Evolutionary conservation across 495 filamentous ascomycete species (phyloP), one percentile per base, ranked within the genome.

Genomic region (Articulospora tetracladia): DNA sequence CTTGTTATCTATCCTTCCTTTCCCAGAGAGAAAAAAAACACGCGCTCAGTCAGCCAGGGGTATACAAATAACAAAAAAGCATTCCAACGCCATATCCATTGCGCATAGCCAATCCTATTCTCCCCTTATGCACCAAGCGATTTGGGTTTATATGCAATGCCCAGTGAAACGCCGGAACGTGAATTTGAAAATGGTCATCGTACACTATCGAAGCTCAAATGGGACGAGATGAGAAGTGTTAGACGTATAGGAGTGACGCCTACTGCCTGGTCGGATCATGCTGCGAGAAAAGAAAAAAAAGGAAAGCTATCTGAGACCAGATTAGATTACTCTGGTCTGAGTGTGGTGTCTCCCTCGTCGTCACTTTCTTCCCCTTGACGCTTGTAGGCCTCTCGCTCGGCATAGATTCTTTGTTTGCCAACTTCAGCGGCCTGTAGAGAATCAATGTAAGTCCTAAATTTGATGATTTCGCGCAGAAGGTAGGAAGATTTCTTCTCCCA

Each of bases 401-500:
- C 55, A 60, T 83, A 81, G 28, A 84, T 72, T 67, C 78, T 77
- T 7, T 55, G 55, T 59, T 71, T 76, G 50, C 76, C 68, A 1
- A 30, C 58, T 49, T 72, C 75, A 7, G 79, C 79, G 15, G 72
- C 70, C 54, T 72, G 70, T 28, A 99, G 74, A 28, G 82, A 84
- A 68, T 98, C 95, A 60, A 97, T 91, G 62, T 98, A 99, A 0
- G 92, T 98, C 51, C 86, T 77, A 72, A 96, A 98, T 68, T 98
- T 99, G 65, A 97, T 90, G 68, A 93, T 97, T 74, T 99, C 94
- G n/a, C 87, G 79, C 22, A 98, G 76, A 41, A 99, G 74, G 70
- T 98, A 96, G 28, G 87, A 86, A 36, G 89, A 93, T 74, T 97
- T 97, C 57, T 87, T 83, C 76, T 99, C 92, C 95, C 95, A 99